phyloP scores from a whole-genome alignment of 2,329 filamentous ascomycete species.

The Sporothrix dimorphospora region DNA sequence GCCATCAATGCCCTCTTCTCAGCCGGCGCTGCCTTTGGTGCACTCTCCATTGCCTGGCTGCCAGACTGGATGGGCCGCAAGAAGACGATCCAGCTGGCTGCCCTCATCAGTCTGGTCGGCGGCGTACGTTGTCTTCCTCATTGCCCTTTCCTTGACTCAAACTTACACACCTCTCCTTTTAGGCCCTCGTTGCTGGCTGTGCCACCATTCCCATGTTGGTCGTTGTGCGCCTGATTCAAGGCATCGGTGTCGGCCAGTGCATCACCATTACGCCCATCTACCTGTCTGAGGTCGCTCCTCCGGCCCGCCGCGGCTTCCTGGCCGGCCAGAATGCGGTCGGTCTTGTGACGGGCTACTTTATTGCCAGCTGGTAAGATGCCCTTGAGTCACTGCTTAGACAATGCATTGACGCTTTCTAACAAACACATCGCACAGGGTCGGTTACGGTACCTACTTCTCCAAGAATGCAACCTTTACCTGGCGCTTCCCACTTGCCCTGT shows the following conservation, averaged over 20 bases:
- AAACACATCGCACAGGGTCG: slow-evolving; percentile 8
- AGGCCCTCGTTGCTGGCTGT: slow-evolving; percentile 21
- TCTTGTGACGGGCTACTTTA: slow-evolving; percentile 12
- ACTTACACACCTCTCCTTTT: neutral
- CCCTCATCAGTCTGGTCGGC: slow-evolving; percentile 23
- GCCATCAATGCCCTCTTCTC: slow-evolving; percentile 29
- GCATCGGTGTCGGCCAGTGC: slow-evolving; percentile 27
- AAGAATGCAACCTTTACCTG: slow-evolving; percentile 36
- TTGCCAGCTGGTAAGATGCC: neutral
- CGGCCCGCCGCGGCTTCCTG: slow-evolving; percentile 21
- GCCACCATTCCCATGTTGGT: neutral
- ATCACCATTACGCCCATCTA: slow-evolving; percentile 29
- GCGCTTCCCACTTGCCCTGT: slow-evolving; percentile 50
- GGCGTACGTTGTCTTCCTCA: neutral
- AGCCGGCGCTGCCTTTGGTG: slow-evolving; percentile 24
- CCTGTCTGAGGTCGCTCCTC: slow-evolving; percentile 24
- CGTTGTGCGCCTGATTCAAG: slow-evolving; percentile 24
- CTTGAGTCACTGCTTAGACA: too few species aligned
- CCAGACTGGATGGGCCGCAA: slow-evolving; percentile 27
- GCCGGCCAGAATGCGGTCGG: slow-evolving; percentile 28
- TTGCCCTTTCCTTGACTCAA: neutral
- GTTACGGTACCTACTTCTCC: slow-evolving; percentile 26
- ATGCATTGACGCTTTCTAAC: neutral
- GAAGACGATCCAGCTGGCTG: slow-evolving; percentile 24
- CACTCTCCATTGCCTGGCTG: slow-evolving; percentile 27